Percentiles rank a stretch among this genome's conserved stretches.
Evolutionary conservation across 176 grass and related monocot species (phyloP).

Genomic region (Rhynchospora breviuscula): DNA sequence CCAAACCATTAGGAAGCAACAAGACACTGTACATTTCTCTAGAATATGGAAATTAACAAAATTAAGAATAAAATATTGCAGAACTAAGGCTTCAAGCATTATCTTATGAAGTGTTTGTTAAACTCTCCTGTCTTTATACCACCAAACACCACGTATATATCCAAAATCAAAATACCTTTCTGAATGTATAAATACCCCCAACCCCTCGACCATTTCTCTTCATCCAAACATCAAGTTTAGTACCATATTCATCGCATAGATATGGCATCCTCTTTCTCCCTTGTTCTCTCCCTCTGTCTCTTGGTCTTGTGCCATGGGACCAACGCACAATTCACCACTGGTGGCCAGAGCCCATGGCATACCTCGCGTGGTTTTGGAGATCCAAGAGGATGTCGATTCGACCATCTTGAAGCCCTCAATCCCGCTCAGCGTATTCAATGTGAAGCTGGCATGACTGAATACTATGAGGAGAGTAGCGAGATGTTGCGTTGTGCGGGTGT

Average conservation of each 20-base stretch:
- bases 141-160: not conserved
- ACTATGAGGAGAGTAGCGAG: slow-evolving; percentile 27
- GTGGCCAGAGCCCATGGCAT: slow-evolving; percentile 5
- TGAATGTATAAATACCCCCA: not conserved
- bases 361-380: not conserved
- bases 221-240: not conserved
- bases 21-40: not conserved
- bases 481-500: slow-evolving; percentile 23
- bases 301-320: not conserved
- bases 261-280: not conserved
- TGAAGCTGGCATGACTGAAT: slow-evolving; percentile 31
- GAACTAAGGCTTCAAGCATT: not conserved
- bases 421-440: slow-evolving; percentile 10
- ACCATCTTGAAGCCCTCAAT: slow-evolving; percentile 28
- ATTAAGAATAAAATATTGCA: not conserved
- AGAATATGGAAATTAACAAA: not conserved
- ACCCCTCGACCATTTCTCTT: not conserved
- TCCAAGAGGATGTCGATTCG: slow-evolving; percentile 22
- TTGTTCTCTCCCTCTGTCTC: not conserved
- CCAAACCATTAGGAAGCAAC: not conserved
- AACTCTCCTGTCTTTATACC: not conserved
- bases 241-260: not conserved
- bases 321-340: slow-evolving; percentile 1
- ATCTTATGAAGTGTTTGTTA: not conserved
- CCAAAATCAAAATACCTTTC: not conserved